Conservation (phyloP, 768 basidiomycete species). For the Phaeolepiota aurea region DNA sequence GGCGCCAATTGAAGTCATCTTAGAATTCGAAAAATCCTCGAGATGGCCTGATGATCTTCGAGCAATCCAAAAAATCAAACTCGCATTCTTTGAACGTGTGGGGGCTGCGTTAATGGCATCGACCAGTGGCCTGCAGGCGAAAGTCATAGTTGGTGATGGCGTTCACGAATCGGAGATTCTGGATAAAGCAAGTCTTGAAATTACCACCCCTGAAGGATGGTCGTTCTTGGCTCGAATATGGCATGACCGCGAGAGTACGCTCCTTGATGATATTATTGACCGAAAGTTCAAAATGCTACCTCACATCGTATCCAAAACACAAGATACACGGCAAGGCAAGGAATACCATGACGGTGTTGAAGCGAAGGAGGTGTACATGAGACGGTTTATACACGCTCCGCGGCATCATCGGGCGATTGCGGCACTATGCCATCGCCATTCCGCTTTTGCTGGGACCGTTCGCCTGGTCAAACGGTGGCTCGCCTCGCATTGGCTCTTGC, state of each 20-base stretch:
- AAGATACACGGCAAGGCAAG: slow-evolving; percentile 28
- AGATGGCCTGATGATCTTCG: slow-evolving; percentile 92
- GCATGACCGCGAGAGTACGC: slow-evolving; percentile 76
- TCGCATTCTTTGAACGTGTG: slow-evolving; percentile 84
- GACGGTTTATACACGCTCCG: slow-evolving; percentile 75
- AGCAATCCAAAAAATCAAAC: slow-evolving; percentile 90
- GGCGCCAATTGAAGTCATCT: slow-evolving; percentile 61
- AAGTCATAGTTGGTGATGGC: slow-evolving; percentile 50
- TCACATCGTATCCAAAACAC: slow-evolving; percentile 22
- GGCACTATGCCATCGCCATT: slow-evolving; percentile 68
- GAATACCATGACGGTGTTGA: slow-evolving; percentile 49
- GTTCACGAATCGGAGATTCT: slow-evolving; percentile 42
- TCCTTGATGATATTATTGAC: slow-evolving; percentile 64
- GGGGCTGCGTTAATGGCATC: slow-evolving; percentile 54
- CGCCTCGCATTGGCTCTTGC: slow-evolving; percentile 80
- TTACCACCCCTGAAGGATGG: slow-evolving; percentile 78
- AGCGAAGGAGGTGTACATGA: slow-evolving; percentile 51
- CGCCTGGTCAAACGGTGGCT: slow-evolving; percentile 92
- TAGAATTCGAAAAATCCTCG: slow-evolving; percentile 90
- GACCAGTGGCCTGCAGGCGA: slow-evolving; percentile 41
- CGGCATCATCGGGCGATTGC: slow-evolving; percentile 81
- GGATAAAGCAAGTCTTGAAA: slow-evolving; percentile 67
- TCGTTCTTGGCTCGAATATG: slow-evolving; percentile 79
- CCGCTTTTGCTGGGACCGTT: slow-evolving; percentile 78
- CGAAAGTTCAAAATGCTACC: slow-evolving; percentile 30